Conservation (phyloP, 1,139 yeast species). For the Lodderomyces orthopsilosis region DNA sequence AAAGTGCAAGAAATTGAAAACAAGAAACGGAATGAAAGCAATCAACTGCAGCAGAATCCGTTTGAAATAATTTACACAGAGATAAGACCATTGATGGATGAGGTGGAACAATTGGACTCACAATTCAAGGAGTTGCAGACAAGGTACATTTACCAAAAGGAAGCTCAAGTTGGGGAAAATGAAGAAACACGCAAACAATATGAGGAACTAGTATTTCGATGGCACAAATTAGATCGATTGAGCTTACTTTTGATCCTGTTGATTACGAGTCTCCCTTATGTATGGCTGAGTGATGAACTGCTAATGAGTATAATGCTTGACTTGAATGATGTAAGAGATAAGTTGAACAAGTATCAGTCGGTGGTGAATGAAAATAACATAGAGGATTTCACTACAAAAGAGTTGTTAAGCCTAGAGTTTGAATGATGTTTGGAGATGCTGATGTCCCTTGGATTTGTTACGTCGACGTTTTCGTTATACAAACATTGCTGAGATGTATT, state of each 20-base stretch:
- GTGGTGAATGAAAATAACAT: slow-evolving; percentile 18
- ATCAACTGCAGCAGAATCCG: not conserved
- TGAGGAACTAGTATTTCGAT: slow-evolving; percentile 19
- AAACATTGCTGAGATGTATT: too few relatives aligned
- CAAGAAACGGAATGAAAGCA: not conserved
- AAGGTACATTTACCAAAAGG: slow-evolving; percentile 12
- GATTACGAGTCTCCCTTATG: slow-evolving; percentile 31
- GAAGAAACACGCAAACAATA: slow-evolving; percentile 9
- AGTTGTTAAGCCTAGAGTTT: slow-evolving; percentile 14
- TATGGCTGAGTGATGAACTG: slow-evolving; percentile 35
- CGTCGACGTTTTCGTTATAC: too few relatives aligned
- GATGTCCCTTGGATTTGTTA: too few relatives aligned
- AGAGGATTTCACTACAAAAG: slow-evolving; percentile 9
- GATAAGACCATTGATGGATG: slow-evolving; percentile 16
- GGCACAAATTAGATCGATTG: slow-evolving; percentile 25
- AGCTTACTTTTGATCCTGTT: slow-evolving; percentile 32
- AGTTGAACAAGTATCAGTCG: slow-evolving; percentile 21
- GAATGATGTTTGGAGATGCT: too few relatives aligned
- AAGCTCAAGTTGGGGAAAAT: slow-evolving; percentile 10
- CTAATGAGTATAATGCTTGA: slow-evolving; percentile 21
- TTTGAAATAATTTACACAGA: slow-evolving; percentile 10
- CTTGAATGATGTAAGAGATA: slow-evolving; percentile 24
- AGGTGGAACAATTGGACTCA: slow-evolving; percentile 6
- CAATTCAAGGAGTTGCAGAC: slow-evolving; percentile 15
- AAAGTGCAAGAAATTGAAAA: slow-evolving; percentile 8